Conservation (phyloP, 2,329 filamentous ascomycete genomes). For the Geosmithia flava region DNA sequence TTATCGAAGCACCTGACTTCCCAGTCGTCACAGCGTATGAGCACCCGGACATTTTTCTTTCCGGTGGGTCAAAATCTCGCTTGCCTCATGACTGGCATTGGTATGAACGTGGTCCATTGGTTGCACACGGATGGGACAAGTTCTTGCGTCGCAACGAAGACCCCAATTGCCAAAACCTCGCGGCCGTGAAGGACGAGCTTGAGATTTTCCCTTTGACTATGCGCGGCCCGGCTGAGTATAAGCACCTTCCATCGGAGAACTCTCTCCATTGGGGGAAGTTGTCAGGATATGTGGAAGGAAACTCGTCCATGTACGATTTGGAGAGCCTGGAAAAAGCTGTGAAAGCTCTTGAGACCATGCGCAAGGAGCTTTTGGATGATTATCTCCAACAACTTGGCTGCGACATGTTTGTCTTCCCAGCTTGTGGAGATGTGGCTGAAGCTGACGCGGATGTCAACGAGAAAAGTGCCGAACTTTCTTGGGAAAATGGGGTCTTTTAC, state of each 20-base stretch:
- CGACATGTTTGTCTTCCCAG: constrained; percentile 35
- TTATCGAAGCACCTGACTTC: constrained; percentile 28
- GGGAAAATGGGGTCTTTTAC: constrained; percentile 20
- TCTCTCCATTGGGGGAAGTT: constrained; percentile 10
- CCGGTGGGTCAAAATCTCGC: constrained; percentile 13
- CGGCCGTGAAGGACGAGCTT: constrained; percentile 20
- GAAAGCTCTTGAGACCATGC: constrained; percentile 30
- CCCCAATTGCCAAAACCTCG: constrained; percentile 18
- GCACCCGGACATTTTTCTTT: constrained; percentile 23
- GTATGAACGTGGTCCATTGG: constrained; percentile 10
- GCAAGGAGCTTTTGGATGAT: constrained; percentile 34
- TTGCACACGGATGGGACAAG: constrained; percentile 9
- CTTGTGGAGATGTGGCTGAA: constrained; percentile 34
- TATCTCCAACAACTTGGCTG: constrained; percentile 30
- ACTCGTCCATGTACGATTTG: constrained; percentile 22
- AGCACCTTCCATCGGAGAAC: constrained; percentile 5
- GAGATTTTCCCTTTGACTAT: constrained; percentile 20
- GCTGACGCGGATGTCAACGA: constrained; percentile 30
- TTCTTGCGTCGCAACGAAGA: constrained; percentile 21
- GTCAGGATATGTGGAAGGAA: constrained; percentile 4
- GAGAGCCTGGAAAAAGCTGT: constrained; percentile 28
- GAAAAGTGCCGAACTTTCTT: constrained; percentile 5
- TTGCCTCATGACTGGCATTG: constrained; percentile 31
- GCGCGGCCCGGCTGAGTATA: constrained; percentile 8
- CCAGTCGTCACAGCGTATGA: constrained; percentile 32